Percentiles rank a stretch among this genome's conserved stretches.
Evolutionary conservation across 345 rosid genomes (phyloP).

Genomic region (Eucalyptus erythrocorys): DNA sequence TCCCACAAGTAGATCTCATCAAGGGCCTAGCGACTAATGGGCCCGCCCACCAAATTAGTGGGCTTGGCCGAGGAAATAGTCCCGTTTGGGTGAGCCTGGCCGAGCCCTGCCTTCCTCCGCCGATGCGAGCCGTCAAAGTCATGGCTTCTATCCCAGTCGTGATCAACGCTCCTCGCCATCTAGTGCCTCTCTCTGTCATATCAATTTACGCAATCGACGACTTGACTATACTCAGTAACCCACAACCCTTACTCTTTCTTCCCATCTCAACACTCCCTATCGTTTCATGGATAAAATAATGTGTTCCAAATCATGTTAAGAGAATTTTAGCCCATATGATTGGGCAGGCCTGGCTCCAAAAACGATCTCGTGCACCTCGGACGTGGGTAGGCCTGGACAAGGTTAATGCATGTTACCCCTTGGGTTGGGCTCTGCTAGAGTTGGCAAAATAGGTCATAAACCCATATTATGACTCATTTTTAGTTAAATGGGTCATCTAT

Average conservation of each 20-base stretch:
- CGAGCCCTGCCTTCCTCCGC: not conserved
- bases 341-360: not conserved
- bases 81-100: not conserved
- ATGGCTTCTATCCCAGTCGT: not conserved
- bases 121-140: not conserved
- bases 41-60: not conserved
- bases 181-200: not conserved
- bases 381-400: not conserved
- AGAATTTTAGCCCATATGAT: not conserved
- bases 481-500: too few relatives aligned
- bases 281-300: not conserved
- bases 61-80: not conserved
- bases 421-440: too few relatives aligned
- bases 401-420: not conserved
- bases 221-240: not conserved
- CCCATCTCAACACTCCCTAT: not conserved
- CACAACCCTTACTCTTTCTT: not conserved
- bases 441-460: too few relatives aligned
- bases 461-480: too few relatives aligned
- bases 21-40: not conserved
- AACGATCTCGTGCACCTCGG: not conserved
- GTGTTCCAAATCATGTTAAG: not conserved
- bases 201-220: not conserved
- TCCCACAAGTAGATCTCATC: not conserved
- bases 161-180: fast-evolving